Percentiles rank a stretch among this genome's conserved stretches.
Conservation (phyloP, 202 grass and related monocot species). For the Setaria viridis region DNA sequence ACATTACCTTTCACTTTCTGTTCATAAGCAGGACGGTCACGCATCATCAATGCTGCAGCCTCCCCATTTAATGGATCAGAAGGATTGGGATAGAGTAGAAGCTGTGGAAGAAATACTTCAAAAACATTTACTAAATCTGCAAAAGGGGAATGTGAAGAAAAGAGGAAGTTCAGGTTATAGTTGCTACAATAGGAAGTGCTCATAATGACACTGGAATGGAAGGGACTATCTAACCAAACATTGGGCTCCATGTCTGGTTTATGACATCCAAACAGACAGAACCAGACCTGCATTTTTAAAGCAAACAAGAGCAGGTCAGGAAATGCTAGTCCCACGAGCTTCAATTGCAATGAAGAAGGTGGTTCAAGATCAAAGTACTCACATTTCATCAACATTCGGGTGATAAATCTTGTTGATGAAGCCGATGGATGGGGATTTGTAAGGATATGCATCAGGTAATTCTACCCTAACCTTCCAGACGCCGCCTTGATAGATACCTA, state of each 20-base stretch:
- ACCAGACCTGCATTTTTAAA: slow-evolving; percentile 76
- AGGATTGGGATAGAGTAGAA: slow-evolving; percentile 92
- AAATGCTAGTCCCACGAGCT: neutral
- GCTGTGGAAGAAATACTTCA: slow-evolving; percentile 97
- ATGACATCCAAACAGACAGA: slow-evolving; percentile 99
- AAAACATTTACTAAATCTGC: slow-evolving; percentile 97
- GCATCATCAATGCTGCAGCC: slow-evolving; percentile 95
- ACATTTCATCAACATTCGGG: slow-evolving; percentile 99
- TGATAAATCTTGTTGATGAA: slow-evolving; percentile 98
- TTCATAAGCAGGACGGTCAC: slow-evolving; percentile 88
- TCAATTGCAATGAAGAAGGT: neutral
- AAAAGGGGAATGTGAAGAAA: slow-evolving; percentile 15
- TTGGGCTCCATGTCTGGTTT: slow-evolving; percentile 98
- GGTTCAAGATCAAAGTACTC: slow-evolving; percentile 35
- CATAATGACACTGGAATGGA: neutral
- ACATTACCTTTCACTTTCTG: slow-evolving; percentile 95
- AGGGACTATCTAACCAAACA: slow-evolving; percentile 76
- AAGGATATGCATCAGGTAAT: slow-evolving; percentile 93
- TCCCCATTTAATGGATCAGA: slow-evolving; percentile 98
- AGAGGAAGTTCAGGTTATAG: slow-evolving; percentile 22
- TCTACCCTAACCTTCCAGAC: slow-evolving; percentile 97
- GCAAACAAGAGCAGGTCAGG: slow-evolving; percentile 23
- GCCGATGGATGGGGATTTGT: slow-evolving; percentile 93
- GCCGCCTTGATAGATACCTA: slow-evolving; percentile 96
- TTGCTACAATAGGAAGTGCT: slow-evolving; percentile 13